Percentiles rank a stretch among this genome's conserved stretches.
phyloP scores from a whole-genome alignment of 805 yeast genomes.

The Kregervanrija delftensis region DNA sequence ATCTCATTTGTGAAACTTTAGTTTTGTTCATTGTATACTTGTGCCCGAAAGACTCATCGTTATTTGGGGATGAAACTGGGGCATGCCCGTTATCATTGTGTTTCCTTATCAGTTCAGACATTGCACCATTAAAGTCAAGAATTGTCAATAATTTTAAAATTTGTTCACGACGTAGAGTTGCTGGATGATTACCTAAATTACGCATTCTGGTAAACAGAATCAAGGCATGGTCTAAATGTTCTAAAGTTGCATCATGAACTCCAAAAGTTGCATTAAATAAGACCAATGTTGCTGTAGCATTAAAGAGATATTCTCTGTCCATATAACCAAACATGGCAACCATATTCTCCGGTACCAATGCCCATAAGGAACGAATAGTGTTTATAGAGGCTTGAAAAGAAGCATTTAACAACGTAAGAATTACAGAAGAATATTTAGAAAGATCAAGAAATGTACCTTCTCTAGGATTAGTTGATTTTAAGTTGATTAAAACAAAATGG shows the following conservation, averaged over 20 bases:
- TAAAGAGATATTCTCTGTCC: constrained; percentile 78
- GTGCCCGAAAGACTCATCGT: constrained; percentile 9
- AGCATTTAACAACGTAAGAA: constrained; percentile 63
- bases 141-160: constrained; percentile 56
- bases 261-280: constrained; percentile 77
- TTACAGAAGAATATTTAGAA: constrained; percentile 59
- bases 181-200: constrained; percentile 73
- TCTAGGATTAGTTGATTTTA: constrained; percentile 31
- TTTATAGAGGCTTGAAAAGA: constrained; percentile 78
- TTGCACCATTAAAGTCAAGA: constrained; percentile 61
- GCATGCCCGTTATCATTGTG: constrained; percentile 43
- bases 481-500: constrained; percentile 65
- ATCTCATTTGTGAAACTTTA: too few relatives aligned
- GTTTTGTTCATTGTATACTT: not conserved
- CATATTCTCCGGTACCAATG: constrained; percentile 67
- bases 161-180: constrained; percentile 68
- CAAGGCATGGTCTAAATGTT: constrained; percentile 67
- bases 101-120: constrained; percentile 48
- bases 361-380: constrained; percentile 68
- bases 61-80: constrained; percentile 20
- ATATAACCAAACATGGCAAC: constrained; percentile 82
- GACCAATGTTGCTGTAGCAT: constrained; percentile 67
- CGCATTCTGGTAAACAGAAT: constrained; percentile 68
- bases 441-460: constrained; percentile 49
- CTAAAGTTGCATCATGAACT: constrained; percentile 66